phyloP scores from a whole-genome alignment of 805 yeast species.

The Scheffersomyces spartinae region DNA sequence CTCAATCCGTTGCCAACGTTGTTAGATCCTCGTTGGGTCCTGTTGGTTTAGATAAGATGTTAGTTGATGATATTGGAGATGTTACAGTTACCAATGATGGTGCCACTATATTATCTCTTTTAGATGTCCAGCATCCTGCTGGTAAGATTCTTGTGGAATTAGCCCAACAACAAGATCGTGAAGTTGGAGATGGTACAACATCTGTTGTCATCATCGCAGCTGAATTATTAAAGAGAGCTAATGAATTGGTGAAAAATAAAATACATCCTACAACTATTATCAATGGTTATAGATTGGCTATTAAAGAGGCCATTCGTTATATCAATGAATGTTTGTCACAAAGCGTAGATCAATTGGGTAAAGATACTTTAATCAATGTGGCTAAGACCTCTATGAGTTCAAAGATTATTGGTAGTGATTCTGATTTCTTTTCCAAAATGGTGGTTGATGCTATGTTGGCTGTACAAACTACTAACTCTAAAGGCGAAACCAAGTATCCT shows the following conservation, averaged over 20 bases:
- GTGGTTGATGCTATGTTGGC: slow-evolving; percentile 95
- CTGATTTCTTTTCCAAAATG: slow-evolving; percentile 79
- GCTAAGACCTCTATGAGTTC: slow-evolving; percentile 97
- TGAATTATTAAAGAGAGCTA: slow-evolving; percentile 84
- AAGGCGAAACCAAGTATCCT: slow-evolving; percentile 88
- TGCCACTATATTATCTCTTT: slow-evolving; percentile 80
- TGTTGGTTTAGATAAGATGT: slow-evolving; percentile 96
- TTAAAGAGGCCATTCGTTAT: slow-evolving; percentile 81
- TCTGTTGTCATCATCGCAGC: slow-evolving; percentile 94
- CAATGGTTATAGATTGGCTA: slow-evolving; percentile 89
- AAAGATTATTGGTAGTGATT: slow-evolving; percentile 89
- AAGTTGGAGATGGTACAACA: slow-evolving; percentile 97
- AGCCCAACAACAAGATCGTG: slow-evolving; percentile 98
- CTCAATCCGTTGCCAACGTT: slow-evolving; percentile 73
- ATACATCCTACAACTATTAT: slow-evolving; percentile 97
- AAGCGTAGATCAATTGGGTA: slow-evolving; percentile 69
- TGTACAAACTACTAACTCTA: slow-evolving; percentile 78
- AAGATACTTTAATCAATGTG: slow-evolving; percentile 76
- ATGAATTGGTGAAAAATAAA: slow-evolving; percentile 83
- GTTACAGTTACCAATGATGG: slow-evolving; percentile 98
- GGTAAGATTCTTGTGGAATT: slow-evolving; percentile 93
- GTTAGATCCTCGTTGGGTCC: slow-evolving; percentile 95
- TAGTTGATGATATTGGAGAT: slow-evolving; percentile 98
- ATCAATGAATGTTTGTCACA: slow-evolving; percentile 76
- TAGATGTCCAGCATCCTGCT: slow-evolving; percentile 98